Percentiles rank a stretch among this genome's conserved stretches.
phyloP scores from a whole-genome alignment of 2,329 filamentous ascomycete species.

The Sphaerulina musiva region DNA sequence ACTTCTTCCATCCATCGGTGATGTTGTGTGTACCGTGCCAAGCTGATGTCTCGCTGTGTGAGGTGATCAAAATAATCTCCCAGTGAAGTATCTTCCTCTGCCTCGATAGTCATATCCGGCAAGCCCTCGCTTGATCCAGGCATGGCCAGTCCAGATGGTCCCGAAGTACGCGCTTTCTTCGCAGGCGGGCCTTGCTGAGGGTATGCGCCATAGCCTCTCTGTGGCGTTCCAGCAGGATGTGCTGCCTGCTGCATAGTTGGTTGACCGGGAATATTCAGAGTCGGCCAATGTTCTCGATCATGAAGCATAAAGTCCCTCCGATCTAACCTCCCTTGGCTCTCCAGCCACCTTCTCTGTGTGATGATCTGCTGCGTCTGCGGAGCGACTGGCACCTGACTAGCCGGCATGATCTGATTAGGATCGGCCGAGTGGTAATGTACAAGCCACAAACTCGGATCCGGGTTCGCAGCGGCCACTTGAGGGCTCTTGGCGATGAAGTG shows the following conservation, averaged over 20 bases:
- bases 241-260: conserved; percentile 14
- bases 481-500: conserved; percentile 71
- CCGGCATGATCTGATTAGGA: conserved; percentile 64
- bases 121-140: conserved; percentile 37
- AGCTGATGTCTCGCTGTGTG: conserved; percentile 81
- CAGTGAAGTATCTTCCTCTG: conserved; percentile 80
- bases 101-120: conserved; percentile 57
- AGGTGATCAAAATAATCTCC: conserved; percentile 87
- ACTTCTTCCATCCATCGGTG: conserved; percentile 99
- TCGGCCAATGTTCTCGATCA: conserved; percentile 84
- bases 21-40: conserved; percentile 82
- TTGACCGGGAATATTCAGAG: conserved; percentile 60
- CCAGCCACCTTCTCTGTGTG: conserved; percentile 54
- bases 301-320: conserved; percentile 93
- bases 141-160: conserved; percentile 36
- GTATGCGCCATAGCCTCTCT: conserved; percentile 27
- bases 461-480: conserved; percentile 60
- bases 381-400: conserved; percentile 56
- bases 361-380: conserved; percentile 56
- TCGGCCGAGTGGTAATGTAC: conserved; percentile 81
- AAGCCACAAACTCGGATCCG: conserved; percentile 81
- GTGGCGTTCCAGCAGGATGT: conserved; percentile 12
- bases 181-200: conserved; percentile 35
- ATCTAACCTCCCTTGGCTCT: conserved; percentile 70
- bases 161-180: conserved; percentile 40